A percentile compares a stretch with the other conserved stretches of the same genome.
phyloP scores from a whole-genome alignment of 805 yeast genomes.

The Teunomyces atbi region DNA sequence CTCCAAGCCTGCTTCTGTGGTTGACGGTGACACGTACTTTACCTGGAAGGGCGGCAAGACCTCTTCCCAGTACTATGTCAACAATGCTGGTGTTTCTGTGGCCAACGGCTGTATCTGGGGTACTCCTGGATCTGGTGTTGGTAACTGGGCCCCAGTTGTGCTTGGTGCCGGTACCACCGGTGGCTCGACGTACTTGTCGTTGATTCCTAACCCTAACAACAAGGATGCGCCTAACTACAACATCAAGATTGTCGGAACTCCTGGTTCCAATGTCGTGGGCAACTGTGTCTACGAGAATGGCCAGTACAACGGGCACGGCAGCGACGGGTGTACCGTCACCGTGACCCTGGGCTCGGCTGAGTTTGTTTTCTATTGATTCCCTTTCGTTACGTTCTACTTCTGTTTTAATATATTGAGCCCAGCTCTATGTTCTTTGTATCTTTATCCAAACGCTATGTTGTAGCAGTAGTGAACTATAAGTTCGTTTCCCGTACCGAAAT shows the following conservation, averaged over 20 bases:
- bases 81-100: conserved; percentile 70
- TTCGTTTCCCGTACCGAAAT: conserved; percentile 34
- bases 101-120: conserved; percentile 78
- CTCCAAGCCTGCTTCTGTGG: conserved; percentile 54
- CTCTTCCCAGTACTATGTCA: conserved; percentile 73
- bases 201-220: conserved; percentile 80
- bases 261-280: conserved; percentile 36
- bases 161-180: conserved; percentile 71
- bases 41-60: conserved; percentile 62
- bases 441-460: conserved; percentile 39
- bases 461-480: conserved; percentile 40
- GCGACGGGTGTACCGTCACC: conserved; percentile 80
- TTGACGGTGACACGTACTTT: conserved; percentile 58
- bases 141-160: conserved; percentile 80
- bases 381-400: conserved; percentile 1
- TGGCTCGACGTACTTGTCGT: conserved; percentile 63
- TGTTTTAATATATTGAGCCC: conserved; percentile 3
- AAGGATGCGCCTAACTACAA: conserved; percentile 38
- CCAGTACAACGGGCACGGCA: conserved; percentile 48
- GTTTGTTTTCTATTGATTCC: conserved; percentile 50
- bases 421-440: neutral
- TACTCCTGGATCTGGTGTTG: conserved; percentile 52
- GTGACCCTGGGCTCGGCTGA: conserved; percentile 59
- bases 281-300: conserved; percentile 45
- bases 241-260: conserved; percentile 45